phyloP scores from a whole-genome alignment of 1,284 basidiomycete species.

The Amylostereum areolatum region DNA sequence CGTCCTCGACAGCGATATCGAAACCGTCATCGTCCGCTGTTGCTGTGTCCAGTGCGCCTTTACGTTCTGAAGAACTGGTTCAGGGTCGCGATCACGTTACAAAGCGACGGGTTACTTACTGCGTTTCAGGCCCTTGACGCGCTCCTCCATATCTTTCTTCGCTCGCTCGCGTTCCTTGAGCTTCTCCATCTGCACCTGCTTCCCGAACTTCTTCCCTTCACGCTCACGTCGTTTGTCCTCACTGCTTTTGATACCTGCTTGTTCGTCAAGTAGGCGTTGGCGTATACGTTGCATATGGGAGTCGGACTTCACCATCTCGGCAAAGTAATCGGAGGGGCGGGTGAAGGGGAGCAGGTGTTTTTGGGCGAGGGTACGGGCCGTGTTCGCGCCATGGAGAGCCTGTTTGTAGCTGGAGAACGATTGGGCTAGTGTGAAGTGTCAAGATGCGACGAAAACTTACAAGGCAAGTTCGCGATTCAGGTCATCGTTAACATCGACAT shows the following conservation, averaged over 20 bases:
- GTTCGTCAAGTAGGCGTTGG: conserved; percentile 85
- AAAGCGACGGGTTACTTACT: conserved; percentile 46
- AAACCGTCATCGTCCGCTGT: conserved; percentile 70
- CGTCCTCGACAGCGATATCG: conserved; percentile 83
- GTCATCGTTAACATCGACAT: conserved; percentile 83
- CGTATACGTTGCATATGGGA: conserved; percentile 98
- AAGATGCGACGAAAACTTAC: conserved; percentile 42
- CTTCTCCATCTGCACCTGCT: conserved; percentile 91
- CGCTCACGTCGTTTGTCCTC: conserved; percentile 91
- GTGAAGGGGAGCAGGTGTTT: conserved; percentile 82
- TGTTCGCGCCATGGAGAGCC: conserved; percentile 77
- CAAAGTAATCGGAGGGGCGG: conserved; percentile 94
- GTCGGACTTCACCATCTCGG: conserved; percentile 98
- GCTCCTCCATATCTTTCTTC: conserved; percentile 83
- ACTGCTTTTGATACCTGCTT: conserved; percentile 83
- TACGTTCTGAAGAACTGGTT: conserved; percentile 51
- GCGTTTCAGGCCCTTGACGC: conserved; percentile 80
- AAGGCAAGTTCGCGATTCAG: conserved; percentile 92
- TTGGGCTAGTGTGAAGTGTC: not conserved
- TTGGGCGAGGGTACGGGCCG: conserved; percentile 68
- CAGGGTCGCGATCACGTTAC: not conserved
- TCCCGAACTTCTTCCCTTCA: conserved; percentile 97
- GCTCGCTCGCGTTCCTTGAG: conserved; percentile 67
- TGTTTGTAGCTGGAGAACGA: conserved; percentile 79
- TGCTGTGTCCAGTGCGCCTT: conserved; percentile 75